phyloP scores from a whole-genome alignment of 345 rosid species.

The Populus deltoides region DNA sequence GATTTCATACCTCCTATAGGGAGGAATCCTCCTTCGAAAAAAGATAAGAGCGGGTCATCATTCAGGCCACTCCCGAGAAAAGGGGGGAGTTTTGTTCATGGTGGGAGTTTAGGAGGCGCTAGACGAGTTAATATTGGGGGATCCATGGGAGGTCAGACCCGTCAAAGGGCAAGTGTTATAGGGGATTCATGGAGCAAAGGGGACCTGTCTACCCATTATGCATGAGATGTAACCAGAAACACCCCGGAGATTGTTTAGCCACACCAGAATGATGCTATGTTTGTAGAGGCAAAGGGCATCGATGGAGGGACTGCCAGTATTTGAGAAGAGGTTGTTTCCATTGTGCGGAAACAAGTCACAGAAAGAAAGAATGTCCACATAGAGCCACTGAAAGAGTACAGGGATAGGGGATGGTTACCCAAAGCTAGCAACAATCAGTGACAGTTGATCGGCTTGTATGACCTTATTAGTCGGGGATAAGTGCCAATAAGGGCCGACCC shows the following conservation, averaged over 20 bases:
- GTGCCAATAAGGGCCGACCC: background rate
- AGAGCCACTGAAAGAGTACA: too few species aligned
- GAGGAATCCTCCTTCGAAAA: too few species aligned
- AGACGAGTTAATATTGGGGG: background rate
- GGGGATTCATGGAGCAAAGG: background rate
- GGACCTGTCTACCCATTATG: background rate
- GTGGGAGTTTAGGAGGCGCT: background rate
- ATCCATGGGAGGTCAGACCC: background rate
- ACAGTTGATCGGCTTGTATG: background rate
- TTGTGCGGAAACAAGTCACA: background rate
- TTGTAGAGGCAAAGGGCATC: background rate
- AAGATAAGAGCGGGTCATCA: too few species aligned
- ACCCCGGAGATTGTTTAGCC: background rate
- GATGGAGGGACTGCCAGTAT: background rate
- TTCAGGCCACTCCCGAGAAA: too few species aligned
- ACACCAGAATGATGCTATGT: background rate
- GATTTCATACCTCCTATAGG: too few species aligned
- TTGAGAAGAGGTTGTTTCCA: background rate
- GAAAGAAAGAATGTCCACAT: background rate
- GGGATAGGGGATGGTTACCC: background rate
- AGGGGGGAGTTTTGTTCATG: too few species aligned
- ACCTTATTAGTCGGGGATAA: background rate
- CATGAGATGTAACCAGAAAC: background rate
- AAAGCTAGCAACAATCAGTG: background rate
- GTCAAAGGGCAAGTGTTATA: background rate